A percentile compares a stretch with the other conserved stretches of the same genome.
These are phyloP conservation scores for Corinectria fuckeliana DNA, from an alignment of 2,329 filamentous ascomycete species.

Conservation along the genomic window DNA sequence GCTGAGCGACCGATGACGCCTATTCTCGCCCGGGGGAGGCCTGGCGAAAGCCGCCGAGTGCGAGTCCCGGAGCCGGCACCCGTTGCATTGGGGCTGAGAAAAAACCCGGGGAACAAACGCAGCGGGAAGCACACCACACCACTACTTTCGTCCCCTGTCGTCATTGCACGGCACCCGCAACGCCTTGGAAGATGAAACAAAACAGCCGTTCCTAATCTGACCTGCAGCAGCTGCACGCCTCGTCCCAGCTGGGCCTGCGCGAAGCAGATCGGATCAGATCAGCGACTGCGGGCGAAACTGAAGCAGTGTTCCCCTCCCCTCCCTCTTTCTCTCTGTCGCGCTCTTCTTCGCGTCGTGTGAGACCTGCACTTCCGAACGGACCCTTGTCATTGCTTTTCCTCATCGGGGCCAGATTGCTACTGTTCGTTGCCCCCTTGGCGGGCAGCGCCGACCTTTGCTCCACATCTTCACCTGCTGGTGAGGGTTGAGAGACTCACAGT, in stretches of 20 bases:
- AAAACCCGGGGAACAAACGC: neutral
- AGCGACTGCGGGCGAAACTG: too few relatives aligned
- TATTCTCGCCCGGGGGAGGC: too few relatives aligned
- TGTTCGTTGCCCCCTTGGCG: slow-evolving; percentile 11
- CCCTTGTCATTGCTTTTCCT: slow-evolving; percentile 25
- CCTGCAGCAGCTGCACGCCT: neutral
- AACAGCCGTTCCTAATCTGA: neutral
- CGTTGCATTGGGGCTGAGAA: neutral
- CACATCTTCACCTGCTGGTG: slow-evolving; percentile 33
- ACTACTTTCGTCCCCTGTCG: neutral
- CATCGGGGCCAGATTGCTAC: slow-evolving; percentile 19
- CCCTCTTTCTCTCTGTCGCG: neutral
- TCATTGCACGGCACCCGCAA: too few relatives aligned
- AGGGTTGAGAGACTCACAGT: neutral
- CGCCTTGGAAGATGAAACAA: neutral
- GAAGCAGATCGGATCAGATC: too few relatives aligned
- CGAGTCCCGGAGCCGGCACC: neutral
- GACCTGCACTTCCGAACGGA: slow-evolving; percentile 28
- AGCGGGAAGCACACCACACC: neutral
- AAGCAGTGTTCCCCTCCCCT: too few relatives aligned
- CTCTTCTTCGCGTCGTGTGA: slow-evolving; percentile 21
- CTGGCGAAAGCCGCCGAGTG: too few relatives aligned
- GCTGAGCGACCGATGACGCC: neutral
- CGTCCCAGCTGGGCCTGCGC: too few relatives aligned
- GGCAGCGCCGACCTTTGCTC: too few relatives aligned